phyloP scores from a whole-genome alignment of 257 asterid species.

The Vinca minor region DNA sequence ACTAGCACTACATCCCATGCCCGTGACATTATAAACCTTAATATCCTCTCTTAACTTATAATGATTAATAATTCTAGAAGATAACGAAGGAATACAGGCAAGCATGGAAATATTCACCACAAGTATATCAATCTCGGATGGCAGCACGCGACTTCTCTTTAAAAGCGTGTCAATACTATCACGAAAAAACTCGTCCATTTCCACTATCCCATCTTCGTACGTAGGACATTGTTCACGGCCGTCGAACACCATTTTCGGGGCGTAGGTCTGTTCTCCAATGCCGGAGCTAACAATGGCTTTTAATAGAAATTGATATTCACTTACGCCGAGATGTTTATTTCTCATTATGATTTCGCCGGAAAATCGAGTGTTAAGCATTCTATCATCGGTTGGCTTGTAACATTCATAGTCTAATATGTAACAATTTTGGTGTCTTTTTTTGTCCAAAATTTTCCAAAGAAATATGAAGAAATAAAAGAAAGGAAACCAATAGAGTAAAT shows the following conservation, averaged over 20 bases:
- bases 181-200: slow-evolving; percentile 72
- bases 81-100: slow-evolving; percentile 45
- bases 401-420: slow-evolving; percentile 76
- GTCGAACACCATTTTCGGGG: slow-evolving; percentile 57
- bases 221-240: slow-evolving; percentile 56
- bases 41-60: slow-evolving; percentile 56
- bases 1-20: slow-evolving; percentile 97
- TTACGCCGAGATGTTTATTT: slow-evolving; percentile 63
- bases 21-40: slow-evolving; percentile 67
- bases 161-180: slow-evolving; percentile 40
- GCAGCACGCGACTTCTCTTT: slow-evolving; percentile 31
- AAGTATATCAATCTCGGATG: slow-evolving; percentile 59
- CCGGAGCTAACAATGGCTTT: slow-evolving; percentile 84
- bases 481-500: slow-evolving; percentile 31
- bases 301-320: slow-evolving; percentile 64
- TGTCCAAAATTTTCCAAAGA: slow-evolving; percentile 21
- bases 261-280: slow-evolving; percentile 86
- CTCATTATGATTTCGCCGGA: slow-evolving; percentile 55
- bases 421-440: slow-evolving; percentile 36
- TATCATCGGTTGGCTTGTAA: slow-evolving; percentile 44
- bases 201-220: slow-evolving; percentile 39
- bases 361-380: slow-evolving; percentile 46
- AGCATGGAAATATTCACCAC: slow-evolving; percentile 81
- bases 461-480: slow-evolving; percentile 28
- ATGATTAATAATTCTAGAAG: slow-evolving; percentile 47